phyloP scores from a whole-genome alignment of 2,329 filamentous ascomycete genomes.

The Aspergillus clavatus region DNA sequence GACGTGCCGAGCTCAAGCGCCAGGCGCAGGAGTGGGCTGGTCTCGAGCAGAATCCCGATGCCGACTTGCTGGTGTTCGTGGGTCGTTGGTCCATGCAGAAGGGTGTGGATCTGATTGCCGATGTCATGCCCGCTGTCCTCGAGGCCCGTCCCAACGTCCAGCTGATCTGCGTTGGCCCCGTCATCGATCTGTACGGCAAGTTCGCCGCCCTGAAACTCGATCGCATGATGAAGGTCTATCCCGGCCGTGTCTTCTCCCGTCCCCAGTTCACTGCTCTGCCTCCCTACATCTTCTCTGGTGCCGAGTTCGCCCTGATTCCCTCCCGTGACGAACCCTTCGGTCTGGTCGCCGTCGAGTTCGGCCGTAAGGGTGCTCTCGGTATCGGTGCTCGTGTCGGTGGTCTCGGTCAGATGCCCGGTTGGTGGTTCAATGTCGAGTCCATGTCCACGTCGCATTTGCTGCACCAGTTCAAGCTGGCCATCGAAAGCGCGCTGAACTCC shows the following conservation, averaged over 20 bases:
- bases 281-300: constrained; percentile 63
- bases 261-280: constrained; percentile 64
- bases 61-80: constrained; percentile 64
- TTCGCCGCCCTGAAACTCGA: constrained; percentile 63
- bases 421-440: constrained; percentile 66
- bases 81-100: constrained; percentile 67
- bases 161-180: constrained; percentile 59
- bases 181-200: constrained; percentile 64
- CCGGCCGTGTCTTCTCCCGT: constrained; percentile 60
- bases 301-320: constrained; percentile 64
- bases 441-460: constrained; percentile 59
- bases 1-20: constrained; percentile 50
- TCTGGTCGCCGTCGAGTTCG: constrained; percentile 64
- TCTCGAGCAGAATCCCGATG: constrained; percentile 56
- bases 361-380: constrained; percentile 62
- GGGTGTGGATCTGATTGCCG: constrained; percentile 64
- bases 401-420: constrained; percentile 66
- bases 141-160: constrained; percentile 58
- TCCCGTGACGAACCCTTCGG: constrained; percentile 66
- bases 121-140: constrained; percentile 61
- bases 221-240: constrained; percentile 61
- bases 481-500: constrained; percentile 56
- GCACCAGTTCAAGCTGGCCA: constrained; percentile 61
- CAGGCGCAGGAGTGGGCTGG: constrained; percentile 68
- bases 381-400: constrained; percentile 63